These are phyloP conservation scores for Wallacemonas sp. DNA, from an alignment of 208 protist species.

Conservation along the genomic window DNA sequence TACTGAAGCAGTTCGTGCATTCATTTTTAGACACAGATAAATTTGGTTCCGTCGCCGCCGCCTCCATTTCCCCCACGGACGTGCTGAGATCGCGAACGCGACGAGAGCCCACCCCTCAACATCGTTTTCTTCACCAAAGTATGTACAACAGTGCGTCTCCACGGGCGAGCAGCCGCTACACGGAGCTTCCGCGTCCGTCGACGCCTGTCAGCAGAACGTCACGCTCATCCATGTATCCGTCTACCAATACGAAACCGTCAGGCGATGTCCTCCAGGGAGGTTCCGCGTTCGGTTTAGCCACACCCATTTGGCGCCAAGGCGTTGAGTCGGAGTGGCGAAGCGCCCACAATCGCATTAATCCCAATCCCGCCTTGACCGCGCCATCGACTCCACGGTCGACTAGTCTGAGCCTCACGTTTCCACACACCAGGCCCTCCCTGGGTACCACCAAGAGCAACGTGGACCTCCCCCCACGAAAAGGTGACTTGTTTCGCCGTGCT, in stretches of 20 bases:
- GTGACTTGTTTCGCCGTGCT: slow-evolving; percentile 11
- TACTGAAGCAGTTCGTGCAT: too few relatives aligned
- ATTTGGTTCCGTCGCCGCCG: too few relatives aligned
- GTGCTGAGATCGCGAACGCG: too few relatives aligned
- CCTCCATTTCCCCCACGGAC: too few relatives aligned
- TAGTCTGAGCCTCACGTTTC: slow-evolving; percentile 7
- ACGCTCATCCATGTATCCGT: background rate
- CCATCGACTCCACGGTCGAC: slow-evolving; percentile 5
- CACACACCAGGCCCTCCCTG: background rate
- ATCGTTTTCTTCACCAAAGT: background rate
- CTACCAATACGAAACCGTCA: background rate
- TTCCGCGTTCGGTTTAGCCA: slow-evolving; percentile 2
- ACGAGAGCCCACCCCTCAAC: too few relatives aligned
- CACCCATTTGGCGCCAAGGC: background rate
- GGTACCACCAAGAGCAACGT: background rate
- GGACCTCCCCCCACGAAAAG: slow-evolving; percentile 2
- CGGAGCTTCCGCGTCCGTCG: background rate
- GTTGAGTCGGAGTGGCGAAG: background rate
- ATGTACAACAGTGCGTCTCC: background rate
- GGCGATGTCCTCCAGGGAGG: slow-evolving; percentile 4
- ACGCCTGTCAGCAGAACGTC: background rate
- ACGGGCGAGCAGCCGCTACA: slow-evolving; percentile 1
- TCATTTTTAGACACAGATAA: too few relatives aligned
- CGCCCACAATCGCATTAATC: background rate
- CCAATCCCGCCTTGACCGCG: slow-evolving; percentile 2